Percentiles rank a stretch among this genome's conserved stretches.
Evolutionary conservation across 768 basidiomycete species (phyloP).

Genomic region (Phaeotremella fagi): DNA sequence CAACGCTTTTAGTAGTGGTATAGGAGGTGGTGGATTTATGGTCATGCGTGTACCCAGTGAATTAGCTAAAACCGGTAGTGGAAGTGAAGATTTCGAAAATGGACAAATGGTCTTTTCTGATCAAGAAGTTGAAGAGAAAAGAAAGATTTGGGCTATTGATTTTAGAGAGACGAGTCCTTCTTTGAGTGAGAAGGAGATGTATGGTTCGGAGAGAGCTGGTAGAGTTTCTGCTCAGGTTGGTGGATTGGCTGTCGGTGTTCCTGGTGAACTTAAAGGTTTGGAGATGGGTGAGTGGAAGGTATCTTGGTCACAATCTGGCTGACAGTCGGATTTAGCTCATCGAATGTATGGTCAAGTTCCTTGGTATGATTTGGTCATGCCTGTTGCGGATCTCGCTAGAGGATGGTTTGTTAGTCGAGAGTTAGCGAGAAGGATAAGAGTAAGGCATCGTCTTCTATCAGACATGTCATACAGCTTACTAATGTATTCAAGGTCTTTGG

Average conservation of each 20-base stretch:
- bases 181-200: slow-evolving; percentile 73
- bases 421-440: slow-evolving; percentile 67
- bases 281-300: slow-evolving; percentile 53
- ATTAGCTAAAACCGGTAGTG: no score
- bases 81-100: neutral
- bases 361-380: slow-evolving; percentile 73
- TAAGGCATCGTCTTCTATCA: slow-evolving; percentile 34
- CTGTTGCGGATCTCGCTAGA: slow-evolving; percentile 66
- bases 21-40: slow-evolving; percentile 48
- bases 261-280: slow-evolving; percentile 83
- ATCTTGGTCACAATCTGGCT: neutral
- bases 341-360: slow-evolving; percentile 71
- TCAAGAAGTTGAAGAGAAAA: slow-evolving; percentile 4
- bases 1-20: slow-evolving; percentile 76
- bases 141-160: slow-evolving; percentile 56
- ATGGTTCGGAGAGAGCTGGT: slow-evolving; percentile 53
- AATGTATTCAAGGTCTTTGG: slow-evolving; percentile 22
- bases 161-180: slow-evolving; percentile 84
- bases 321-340: slow-evolving; percentile 55
- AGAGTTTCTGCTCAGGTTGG: slow-evolving; percentile 58
- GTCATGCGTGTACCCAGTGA: slow-evolving; percentile 25
- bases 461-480: slow-evolving; percentile 1
- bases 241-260: slow-evolving; percentile 81
- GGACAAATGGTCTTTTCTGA: neutral
- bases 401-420: slow-evolving; percentile 78